Percentiles rank a stretch among this genome's conserved stretches.
Conservation (phyloP, 805 yeast species). For the Wickerhamiella siamensis region DNA sequence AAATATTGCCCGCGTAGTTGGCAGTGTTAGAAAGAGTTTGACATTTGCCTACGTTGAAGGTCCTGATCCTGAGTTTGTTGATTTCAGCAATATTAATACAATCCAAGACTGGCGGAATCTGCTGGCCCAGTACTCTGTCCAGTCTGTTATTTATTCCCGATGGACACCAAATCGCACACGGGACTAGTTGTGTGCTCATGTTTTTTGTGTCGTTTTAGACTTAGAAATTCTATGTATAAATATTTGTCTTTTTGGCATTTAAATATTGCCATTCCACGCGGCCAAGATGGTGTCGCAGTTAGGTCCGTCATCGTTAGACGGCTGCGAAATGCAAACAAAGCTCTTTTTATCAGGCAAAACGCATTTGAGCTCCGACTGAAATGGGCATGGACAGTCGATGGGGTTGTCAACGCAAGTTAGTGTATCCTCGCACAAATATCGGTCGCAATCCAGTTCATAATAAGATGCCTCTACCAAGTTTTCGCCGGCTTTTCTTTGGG, state of each 20-base stretch:
- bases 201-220: neutral
- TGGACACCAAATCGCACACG: conserved; percentile 81
- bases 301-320: conserved; percentile 37
- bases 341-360: conserved; percentile 48
- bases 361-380: conserved; percentile 71
- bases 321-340: conserved; percentile 73
- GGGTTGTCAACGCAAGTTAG: conserved; percentile 57
- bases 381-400: conserved; percentile 79
- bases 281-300: conserved; percentile 79
- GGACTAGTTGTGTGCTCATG: conserved; percentile 31
- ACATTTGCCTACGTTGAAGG: conserved; percentile 52
- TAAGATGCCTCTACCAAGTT: conserved; percentile 14
- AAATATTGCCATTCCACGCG: conserved; percentile 48
- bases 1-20: conserved; percentile 62
- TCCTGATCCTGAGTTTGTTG: conserved; percentile 27
- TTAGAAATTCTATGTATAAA: neutral
- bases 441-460: conserved; percentile 35
- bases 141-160: conserved; percentile 57
- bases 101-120: conserved; percentile 23
- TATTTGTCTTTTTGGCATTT: conserved; percentile 6
- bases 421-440: conserved; percentile 74
- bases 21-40: conserved; percentile 72
- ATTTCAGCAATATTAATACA: conserved; percentile 15
- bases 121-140: conserved; percentile 35
- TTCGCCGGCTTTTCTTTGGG: conserved; percentile 4